phyloP scores from a whole-genome alignment of 2,329 filamentous ascomycete species.

The Balansia obtecta region DNA sequence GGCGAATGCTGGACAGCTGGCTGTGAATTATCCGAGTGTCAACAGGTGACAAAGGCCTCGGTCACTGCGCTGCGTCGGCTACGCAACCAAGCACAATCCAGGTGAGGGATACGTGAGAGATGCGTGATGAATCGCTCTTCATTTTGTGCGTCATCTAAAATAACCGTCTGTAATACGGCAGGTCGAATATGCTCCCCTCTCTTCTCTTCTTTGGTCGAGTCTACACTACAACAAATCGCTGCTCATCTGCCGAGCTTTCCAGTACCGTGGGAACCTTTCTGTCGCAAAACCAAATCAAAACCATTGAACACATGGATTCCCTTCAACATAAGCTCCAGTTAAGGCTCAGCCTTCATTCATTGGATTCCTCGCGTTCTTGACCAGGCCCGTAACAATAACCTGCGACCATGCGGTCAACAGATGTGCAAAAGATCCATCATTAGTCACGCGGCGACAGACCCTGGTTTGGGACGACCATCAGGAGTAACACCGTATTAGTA shows the following conservation, averaged over 20 bases:
- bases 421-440: not conserved
- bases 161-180: not conserved
- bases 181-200: not conserved
- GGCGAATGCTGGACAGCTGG: slow-evolving; percentile 1
- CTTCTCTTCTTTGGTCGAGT: not conserved
- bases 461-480: not conserved
- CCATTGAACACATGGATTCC: not conserved
- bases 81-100: not conserved
- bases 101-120: not conserved
- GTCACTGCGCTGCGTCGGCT: too few relatives aligned
- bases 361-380: not conserved
- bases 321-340: not conserved
- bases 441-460: not conserved
- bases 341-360: not conserved
- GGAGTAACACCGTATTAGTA: not conserved
- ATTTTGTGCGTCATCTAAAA: not conserved
- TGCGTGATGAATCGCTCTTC: not conserved
- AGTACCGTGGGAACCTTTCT: not conserved
- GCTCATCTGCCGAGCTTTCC: not conserved
- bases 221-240: not conserved
- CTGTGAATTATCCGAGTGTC: not conserved
- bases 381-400: not conserved
- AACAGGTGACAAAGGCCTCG: slow-evolving; percentile 1
- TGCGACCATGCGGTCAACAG: not conserved
- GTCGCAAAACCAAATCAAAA: not conserved